A percentile compares a stretch with the other conserved stretches of the same genome.
Conservation (phyloP, 257 asterid genomes). For the Misopates orontium region DNA sequence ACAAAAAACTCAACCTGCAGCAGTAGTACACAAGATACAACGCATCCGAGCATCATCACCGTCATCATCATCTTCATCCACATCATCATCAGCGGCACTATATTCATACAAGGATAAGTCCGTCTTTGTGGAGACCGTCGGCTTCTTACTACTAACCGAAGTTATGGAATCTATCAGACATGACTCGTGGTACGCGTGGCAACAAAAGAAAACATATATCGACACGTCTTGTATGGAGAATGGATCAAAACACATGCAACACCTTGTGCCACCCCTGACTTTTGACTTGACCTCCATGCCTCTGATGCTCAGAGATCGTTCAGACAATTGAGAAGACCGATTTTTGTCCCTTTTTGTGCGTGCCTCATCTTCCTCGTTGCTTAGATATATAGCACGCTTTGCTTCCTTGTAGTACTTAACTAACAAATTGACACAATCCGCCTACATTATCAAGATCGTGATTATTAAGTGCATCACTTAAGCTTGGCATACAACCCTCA, state of each 20-base stretch:
- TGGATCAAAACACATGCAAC: constrained; percentile 97
- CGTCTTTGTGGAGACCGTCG: constrained; percentile 34
- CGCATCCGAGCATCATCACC: constrained; percentile 64
- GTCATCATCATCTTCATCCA: constrained; percentile 42
- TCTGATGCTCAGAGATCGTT: constrained; percentile 55
- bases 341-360: constrained; percentile 53
- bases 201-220: constrained; percentile 78
- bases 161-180: constrained; percentile 79
- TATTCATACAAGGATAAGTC: constrained; percentile 54
- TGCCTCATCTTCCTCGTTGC: constrained; percentile 71
- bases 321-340: constrained; percentile 33
- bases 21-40: constrained; percentile 94
- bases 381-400: constrained; percentile 69
- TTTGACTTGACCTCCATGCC: constrained; percentile 72
- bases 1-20: constrained; percentile 59
- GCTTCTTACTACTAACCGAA: constrained; percentile 52
- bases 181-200: constrained; percentile 85
- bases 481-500: neutral
- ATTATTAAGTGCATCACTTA: constrained; percentile 1
- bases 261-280: constrained; percentile 76
- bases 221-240: constrained; percentile 70
- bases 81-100: constrained; percentile 40
- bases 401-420: constrained; percentile 93
- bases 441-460: constrained; percentile 41
- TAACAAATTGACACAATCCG: constrained; percentile 86